A percentile compares a stretch with the other conserved stretches of the same genome.
phyloP scores from a whole-genome alignment of 1,284 basidiomycete species.

The Cystobasidium pallidum region DNA sequence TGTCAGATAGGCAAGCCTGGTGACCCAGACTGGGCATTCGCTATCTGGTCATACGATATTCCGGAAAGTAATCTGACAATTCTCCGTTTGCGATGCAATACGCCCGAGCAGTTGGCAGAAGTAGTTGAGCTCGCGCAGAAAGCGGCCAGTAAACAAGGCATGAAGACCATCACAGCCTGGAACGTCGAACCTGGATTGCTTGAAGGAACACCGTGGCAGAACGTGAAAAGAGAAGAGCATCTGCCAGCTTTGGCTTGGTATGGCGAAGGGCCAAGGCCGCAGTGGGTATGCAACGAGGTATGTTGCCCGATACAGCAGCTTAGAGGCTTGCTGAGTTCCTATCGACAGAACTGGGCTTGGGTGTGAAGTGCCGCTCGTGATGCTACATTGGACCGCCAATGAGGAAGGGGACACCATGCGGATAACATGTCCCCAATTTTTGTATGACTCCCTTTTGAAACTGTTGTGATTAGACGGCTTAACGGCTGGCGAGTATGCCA shows the following conservation, averaged over 20 bases:
- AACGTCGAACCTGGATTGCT: conserved; percentile 16
- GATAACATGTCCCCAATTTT: too few species aligned
- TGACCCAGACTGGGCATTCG: conserved; percentile 28
- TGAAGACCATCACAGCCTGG: conserved; percentile 37
- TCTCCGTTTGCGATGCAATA: conserved; percentile 21
- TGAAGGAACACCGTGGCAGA: conserved; percentile 22
- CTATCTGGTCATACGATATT: conserved; percentile 32
- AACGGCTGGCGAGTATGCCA: too few species aligned
- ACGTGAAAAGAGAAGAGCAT: conserved; percentile 5
- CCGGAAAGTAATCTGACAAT: conserved; percentile 6
- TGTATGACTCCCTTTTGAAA: too few species aligned
- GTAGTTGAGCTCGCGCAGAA: conserved; percentile 10
- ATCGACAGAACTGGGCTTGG: conserved; percentile 13
- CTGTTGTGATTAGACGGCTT: too few species aligned
- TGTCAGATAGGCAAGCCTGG: conserved; percentile 11
- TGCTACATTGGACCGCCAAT: too few species aligned
- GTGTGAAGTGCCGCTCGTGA: too few species aligned
- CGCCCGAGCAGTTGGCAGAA: conserved; percentile 1
- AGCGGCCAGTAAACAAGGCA: conserved; percentile 18
- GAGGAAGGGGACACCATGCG: too few species aligned
- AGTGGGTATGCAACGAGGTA: conserved; percentile 33
- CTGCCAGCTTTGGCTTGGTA: conserved; percentile 38
- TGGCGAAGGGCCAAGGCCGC: conserved; percentile 5
- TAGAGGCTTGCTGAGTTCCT: neutral
- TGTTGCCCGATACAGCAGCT: neutral